A percentile compares a stretch with the other conserved stretches of the same genome.
Evolutionary conservation across 2,329 filamentous ascomycete genomes (phyloP).

Genomic region (Tolypocladium endophyticum): DNA sequence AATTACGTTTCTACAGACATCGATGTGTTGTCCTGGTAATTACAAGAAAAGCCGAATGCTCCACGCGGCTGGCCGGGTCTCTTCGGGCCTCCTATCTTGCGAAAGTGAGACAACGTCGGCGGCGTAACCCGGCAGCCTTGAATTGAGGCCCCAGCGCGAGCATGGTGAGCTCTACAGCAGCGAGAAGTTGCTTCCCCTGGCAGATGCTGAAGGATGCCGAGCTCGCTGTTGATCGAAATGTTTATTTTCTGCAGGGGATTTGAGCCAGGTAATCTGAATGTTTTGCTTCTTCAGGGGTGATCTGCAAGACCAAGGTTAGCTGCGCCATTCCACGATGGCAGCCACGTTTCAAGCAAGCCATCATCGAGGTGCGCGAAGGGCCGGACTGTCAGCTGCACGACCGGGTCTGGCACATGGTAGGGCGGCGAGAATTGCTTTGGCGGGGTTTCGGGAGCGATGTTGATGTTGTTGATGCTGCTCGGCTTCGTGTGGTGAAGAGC

Average conservation of each 20-base stretch:
- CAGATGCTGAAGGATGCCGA: not conserved
- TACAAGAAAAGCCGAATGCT: not conserved
- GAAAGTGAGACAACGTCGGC: not conserved
- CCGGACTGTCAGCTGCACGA: not conserved
- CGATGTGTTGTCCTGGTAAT: not conserved
- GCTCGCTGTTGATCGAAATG: not conserved
- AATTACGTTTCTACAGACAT: not conserved
- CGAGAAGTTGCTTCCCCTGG: not conserved
- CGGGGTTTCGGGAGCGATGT: not conserved
- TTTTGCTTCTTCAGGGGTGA: not conserved
- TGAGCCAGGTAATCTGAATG: not conserved
- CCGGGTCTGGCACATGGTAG: not conserved
- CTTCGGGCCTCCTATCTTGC: not conserved
- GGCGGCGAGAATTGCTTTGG: not conserved
- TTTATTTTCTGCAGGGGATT: not conserved
- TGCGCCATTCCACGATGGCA: not conserved
- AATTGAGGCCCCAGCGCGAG: not conserved
- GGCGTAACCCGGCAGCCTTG: not conserved
- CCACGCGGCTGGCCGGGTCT: not conserved
- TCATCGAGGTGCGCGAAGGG: no score
- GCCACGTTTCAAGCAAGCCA: not conserved
- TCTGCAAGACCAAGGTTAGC: not conserved
- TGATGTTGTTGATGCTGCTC: not conserved
- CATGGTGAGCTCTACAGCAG: not conserved
- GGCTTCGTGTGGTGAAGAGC: not conserved